Evolutionary conservation across 2,329 filamentous ascomycete genomes (phyloP).

Genomic region (Cordyceps tenuipes): DNA sequence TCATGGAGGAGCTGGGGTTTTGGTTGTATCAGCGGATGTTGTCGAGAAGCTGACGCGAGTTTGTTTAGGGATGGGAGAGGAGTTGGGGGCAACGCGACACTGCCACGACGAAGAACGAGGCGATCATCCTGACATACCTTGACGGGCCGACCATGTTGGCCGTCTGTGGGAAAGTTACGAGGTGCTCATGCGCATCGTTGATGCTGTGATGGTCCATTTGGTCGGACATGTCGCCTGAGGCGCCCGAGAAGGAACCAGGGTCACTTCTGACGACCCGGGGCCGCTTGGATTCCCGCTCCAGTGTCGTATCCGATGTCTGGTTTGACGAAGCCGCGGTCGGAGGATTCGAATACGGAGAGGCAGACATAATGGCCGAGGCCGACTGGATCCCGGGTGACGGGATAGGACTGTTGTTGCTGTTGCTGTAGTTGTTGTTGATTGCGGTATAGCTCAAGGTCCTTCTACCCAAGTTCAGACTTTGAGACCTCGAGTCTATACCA

Average conservation of each 20-base stretch:
- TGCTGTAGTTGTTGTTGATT: too few species aligned
- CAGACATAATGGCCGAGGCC: background rate
- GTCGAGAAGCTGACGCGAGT: background rate
- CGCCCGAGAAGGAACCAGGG: background rate
- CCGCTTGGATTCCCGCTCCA: background rate
- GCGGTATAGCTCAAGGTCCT: background rate
- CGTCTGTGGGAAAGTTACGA: background rate
- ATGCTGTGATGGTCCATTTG: background rate
- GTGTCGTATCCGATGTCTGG: background rate
- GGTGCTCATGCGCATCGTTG: background rate
- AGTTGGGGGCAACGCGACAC: too few species aligned
- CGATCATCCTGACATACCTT: background rate
- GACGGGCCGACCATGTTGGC: background rate
- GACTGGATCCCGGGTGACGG: background rate
- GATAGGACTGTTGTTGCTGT: background rate
- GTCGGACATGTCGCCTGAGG: background rate
- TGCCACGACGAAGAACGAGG: background rate
- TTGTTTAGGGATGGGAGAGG: background rate
- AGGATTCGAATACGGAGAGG: background rate
- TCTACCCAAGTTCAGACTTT: background rate
- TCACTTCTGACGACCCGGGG: background rate
- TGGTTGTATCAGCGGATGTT: background rate
- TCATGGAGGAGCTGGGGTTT: background rate
- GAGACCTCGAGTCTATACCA: background rate
- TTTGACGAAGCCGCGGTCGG: background rate